phyloP scores from a whole-genome alignment of 768 basidiomycete species.

The Tephrocybe sp. region DNA sequence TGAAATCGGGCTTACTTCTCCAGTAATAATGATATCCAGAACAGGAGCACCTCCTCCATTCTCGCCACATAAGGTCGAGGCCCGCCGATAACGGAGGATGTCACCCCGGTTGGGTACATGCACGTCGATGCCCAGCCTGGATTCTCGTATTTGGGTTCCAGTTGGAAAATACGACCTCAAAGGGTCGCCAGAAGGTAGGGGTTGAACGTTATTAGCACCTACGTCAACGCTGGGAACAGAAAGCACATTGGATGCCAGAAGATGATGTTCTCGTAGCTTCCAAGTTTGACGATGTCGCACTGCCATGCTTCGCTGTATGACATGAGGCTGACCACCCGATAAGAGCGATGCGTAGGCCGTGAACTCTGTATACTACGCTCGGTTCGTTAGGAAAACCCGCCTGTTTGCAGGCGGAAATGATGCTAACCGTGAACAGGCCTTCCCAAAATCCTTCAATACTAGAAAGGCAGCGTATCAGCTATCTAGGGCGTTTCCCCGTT shows the following conservation, averaged over 20 bases:
- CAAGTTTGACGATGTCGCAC: slow-evolving; percentile 89
- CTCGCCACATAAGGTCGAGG: slow-evolving; percentile 17
- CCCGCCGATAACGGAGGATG: slow-evolving; percentile 30
- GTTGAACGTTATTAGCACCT: slow-evolving; percentile 27
- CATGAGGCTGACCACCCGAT: slow-evolving; percentile 60
- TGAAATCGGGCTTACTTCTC: slow-evolving; percentile 52
- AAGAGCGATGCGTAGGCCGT: slow-evolving; percentile 76
- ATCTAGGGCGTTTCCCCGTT: slow-evolving; percentile 1
- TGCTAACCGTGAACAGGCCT: slow-evolving; percentile 68
- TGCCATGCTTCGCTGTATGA: slow-evolving; percentile 70
- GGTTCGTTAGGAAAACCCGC: neutral
- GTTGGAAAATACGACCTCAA: slow-evolving; percentile 59
- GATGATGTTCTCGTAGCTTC: slow-evolving; percentile 78
- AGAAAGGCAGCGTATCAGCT: neutral
- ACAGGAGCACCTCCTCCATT: slow-evolving; percentile 24
- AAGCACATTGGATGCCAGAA: slow-evolving; percentile 31
- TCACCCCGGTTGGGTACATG: slow-evolving; percentile 38
- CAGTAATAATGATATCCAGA: slow-evolving; percentile 66
- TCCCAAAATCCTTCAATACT: slow-evolving; percentile 81
- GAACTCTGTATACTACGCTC: slow-evolving; percentile 74
- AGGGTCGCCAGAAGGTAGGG: slow-evolving; percentile 58
- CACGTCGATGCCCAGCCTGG: slow-evolving; percentile 44
- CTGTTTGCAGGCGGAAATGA: too few relatives aligned
- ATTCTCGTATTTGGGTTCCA: slow-evolving; percentile 49
- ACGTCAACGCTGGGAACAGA: slow-evolving; percentile 33